Percentiles rank a stretch among this genome's conserved stretches.
phyloP scores from a whole-genome alignment of 2,329 filamentous ascomycete species.

The Monosporascus sp. region DNA sequence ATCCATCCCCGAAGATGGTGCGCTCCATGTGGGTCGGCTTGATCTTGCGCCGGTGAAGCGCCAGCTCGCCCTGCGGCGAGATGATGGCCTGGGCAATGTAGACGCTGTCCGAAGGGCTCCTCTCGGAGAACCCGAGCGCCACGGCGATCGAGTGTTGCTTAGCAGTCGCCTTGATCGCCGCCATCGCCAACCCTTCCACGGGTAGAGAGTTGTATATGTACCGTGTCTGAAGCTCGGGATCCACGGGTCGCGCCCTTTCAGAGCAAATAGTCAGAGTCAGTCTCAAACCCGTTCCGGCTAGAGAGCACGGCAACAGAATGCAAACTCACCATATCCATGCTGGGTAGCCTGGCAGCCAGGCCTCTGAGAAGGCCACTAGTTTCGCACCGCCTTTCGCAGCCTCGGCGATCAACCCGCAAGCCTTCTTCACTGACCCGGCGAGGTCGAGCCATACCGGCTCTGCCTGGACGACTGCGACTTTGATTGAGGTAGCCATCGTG shows the following conservation, averaged over 20 bases:
- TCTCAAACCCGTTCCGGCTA: not conserved
- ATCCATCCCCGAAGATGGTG: conserved; percentile 42
- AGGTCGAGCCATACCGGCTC: conserved; percentile 51
- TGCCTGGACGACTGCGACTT: conserved; percentile 44
- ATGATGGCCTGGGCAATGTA: conserved; percentile 44
- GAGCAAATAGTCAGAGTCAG: not conserved
- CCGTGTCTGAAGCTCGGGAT: conserved; percentile 21
- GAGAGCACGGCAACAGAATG: not conserved
- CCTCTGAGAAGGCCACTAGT: conserved; percentile 42
- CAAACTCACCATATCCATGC: conserved; percentile 31
- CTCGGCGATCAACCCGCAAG: conserved; percentile 41
- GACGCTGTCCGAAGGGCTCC: conserved; percentile 26
- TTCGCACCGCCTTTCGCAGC: conserved; percentile 40
- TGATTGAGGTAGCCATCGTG: conserved; percentile 5
- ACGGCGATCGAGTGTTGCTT: conserved; percentile 34
- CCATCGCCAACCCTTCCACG: conserved; percentile 30
- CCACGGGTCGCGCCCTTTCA: conserved; percentile 23
- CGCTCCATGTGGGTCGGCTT: conserved; percentile 50
- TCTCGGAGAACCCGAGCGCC: conserved; percentile 38
- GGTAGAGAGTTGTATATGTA: conserved; percentile 30
- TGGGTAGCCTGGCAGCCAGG: conserved; percentile 40
- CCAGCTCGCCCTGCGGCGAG: conserved; percentile 32
- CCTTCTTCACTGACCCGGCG: conserved; percentile 39
- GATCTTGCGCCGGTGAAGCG: conserved; percentile 39
- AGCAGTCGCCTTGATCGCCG: conserved; percentile 26